Conservation (phyloP, 1,139 yeast species). For the Blastobotrys raffinosifermentans region DNA sequence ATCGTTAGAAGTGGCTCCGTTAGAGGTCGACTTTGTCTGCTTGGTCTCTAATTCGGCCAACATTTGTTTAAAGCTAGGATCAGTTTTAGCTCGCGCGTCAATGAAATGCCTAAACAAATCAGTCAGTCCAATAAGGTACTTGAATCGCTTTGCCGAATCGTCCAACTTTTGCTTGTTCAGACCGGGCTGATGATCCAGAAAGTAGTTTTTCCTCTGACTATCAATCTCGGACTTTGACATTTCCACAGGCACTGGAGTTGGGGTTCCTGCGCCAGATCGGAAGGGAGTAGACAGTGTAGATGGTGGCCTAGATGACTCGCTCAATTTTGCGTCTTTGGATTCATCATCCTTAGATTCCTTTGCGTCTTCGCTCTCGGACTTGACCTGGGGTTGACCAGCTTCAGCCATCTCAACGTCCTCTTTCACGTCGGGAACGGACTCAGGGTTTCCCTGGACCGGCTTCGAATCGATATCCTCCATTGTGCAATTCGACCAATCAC, state of each 20-base stretch:
- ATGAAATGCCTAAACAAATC: conserved; percentile 86
- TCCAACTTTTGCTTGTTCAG: conserved; percentile 21
- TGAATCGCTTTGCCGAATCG: conserved; percentile 75
- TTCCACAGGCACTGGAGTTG: conserved; percentile 20
- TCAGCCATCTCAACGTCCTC: conserved; percentile 9
- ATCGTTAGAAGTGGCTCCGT: conserved; percentile 20
- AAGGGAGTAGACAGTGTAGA: conserved; percentile 11
- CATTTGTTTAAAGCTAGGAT: conserved; percentile 54
- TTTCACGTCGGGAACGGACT: background rate
- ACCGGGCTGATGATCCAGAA: conserved; percentile 26
- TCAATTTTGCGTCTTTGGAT: background rate
- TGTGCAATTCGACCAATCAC: too few relatives aligned
- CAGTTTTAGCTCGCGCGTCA: conserved; percentile 71
- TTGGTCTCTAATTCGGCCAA: conserved; percentile 50
- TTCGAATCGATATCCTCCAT: too few relatives aligned
- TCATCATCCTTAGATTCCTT: background rate
- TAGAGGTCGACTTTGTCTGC: conserved; percentile 23
- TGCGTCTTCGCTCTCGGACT: conserved; percentile 1
- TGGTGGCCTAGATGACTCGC: conserved; percentile 1
- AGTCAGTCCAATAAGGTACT: conserved; percentile 74
- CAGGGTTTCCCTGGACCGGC: background rate
- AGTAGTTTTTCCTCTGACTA: conserved; percentile 25
- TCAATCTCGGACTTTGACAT: conserved; percentile 23
- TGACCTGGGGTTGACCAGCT: conserved; percentile 1
- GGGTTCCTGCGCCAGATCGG: conserved; percentile 10